Evolutionary conservation across 441 rosid genomes (phyloP).

Genomic region (Erodium texanum): DNA sequence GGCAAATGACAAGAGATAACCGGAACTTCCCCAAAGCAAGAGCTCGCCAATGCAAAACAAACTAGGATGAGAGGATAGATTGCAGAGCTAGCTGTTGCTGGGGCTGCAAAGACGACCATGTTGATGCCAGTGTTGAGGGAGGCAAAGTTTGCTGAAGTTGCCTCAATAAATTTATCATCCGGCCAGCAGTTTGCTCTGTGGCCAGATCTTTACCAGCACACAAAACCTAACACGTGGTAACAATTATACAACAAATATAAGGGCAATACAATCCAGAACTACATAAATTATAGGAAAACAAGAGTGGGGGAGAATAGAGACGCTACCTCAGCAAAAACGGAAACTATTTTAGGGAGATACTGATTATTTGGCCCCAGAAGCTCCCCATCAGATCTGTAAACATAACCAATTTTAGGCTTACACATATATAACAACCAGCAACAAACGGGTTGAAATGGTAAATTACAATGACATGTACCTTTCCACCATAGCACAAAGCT

Average conservation of each 20-base stretch:
- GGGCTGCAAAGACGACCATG: constrained; percentile 83
- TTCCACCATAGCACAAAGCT: constrained; percentile 94
- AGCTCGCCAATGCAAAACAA: background rate
- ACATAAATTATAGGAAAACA: background rate
- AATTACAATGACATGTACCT: constrained; percentile 35
- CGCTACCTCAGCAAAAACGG: constrained; percentile 84
- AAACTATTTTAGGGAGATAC: constrained; percentile 73
- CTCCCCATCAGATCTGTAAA: constrained; percentile 74
- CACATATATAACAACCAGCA: background rate
- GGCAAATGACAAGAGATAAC: no score
- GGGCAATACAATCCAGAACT: background rate
- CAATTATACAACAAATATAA: background rate
- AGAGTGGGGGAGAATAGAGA: no score
- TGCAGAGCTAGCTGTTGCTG: constrained; percentile 88
- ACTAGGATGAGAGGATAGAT: constrained; percentile 68
- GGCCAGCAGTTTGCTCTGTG: constrained; percentile 64
- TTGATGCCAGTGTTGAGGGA: constrained; percentile 76
- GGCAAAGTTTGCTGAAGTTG: constrained; percentile 92
- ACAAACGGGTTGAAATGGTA: background rate
- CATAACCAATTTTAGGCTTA: background rate
- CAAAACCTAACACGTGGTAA: constrained; percentile 40
- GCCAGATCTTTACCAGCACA: constrained; percentile 75
- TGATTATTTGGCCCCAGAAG: constrained; percentile 85
- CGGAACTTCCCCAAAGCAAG: background rate
- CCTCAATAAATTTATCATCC: constrained; percentile 70